Conservation (phyloP, 2,329 filamentous ascomycete genomes). For the Zymoseptoria tritici region DNA sequence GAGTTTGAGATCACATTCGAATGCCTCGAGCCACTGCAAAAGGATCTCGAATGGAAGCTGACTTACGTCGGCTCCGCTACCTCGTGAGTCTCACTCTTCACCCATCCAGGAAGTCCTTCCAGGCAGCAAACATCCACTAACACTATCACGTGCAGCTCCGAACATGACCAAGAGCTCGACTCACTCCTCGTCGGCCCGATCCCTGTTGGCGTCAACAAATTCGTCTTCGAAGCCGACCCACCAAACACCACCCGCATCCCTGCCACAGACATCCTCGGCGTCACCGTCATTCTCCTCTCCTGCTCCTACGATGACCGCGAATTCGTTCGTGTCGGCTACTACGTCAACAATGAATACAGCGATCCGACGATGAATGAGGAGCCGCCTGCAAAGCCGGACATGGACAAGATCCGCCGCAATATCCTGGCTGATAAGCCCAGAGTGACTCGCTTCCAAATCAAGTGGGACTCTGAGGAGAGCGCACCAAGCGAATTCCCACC, state of each 20-base stretch:
- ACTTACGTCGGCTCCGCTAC: slow-evolving; percentile 98
- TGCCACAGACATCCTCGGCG: slow-evolving; percentile 88
- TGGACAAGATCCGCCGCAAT: slow-evolving; percentile 87
- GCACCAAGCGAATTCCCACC: slow-evolving; percentile 93
- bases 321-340: slow-evolving; percentile 97
- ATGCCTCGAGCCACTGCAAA: slow-evolving; percentile 88
- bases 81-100: slow-evolving; percentile 55
- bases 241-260: slow-evolving; percentile 88
- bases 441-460: slow-evolving; percentile 96
- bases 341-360: slow-evolving; percentile 99
- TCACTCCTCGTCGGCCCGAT: slow-evolving; percentile 95
- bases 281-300: slow-evolving; percentile 92
- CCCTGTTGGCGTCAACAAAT: slow-evolving; percentile 96
- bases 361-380: slow-evolving; percentile 81
- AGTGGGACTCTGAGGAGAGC: slow-evolving; percentile 98
- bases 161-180: slow-evolving; percentile 98
- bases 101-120: background rate
- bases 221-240: slow-evolving; percentile 91
- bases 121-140: background rate
- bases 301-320: slow-evolving; percentile 95
- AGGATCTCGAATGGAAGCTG: slow-evolving; percentile 98
- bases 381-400: slow-evolving; percentile 82
- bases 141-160: slow-evolving; percentile 54
- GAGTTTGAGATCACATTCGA: slow-evolving; percentile 99
- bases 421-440: slow-evolving; percentile 94